phyloP scores from a whole-genome alignment of 1,284 basidiomycete species.

The Cutaneotrichosporon dermatis region DNA sequence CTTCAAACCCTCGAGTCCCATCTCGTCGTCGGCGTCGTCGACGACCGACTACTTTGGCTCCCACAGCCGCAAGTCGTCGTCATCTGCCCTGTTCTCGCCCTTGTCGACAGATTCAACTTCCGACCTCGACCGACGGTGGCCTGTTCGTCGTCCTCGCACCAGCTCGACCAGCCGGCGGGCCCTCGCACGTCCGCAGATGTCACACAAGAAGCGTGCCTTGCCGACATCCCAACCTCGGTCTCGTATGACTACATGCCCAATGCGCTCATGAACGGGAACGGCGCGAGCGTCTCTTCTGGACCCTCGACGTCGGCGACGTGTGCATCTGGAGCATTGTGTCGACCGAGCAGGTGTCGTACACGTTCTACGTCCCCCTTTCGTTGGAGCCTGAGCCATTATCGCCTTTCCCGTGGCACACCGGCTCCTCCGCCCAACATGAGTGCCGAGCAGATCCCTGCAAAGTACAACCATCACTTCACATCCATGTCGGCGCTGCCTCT shows the following conservation, averaged over 20 bases:
- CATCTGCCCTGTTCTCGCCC: slow-evolving; percentile 36
- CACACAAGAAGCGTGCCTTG: slow-evolving; percentile 33
- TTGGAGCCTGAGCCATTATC: slow-evolving; percentile 63
- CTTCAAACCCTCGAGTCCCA: slow-evolving; percentile 42
- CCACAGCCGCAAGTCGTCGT: slow-evolving; percentile 39
- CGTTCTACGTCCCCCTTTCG: slow-evolving; percentile 79
- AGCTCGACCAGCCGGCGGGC: slow-evolving; percentile 30
- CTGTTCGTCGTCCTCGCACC: slow-evolving; percentile 37
- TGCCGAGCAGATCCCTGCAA: slow-evolving; percentile 24
- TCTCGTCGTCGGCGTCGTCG: slow-evolving; percentile 32
- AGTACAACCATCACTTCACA: slow-evolving; percentile 36
- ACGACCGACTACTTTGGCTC: slow-evolving; percentile 41
- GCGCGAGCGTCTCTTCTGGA: slow-evolving; percentile 29
- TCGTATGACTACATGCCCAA: slow-evolving; percentile 25
- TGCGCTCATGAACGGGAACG: neutral
- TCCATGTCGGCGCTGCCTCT: slow-evolving; percentile 28
- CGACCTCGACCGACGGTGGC: slow-evolving; percentile 39
- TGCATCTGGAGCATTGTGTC: slow-evolving; percentile 47
- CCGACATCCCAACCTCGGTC: slow-evolving; percentile 16
- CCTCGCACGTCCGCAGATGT: slow-evolving; percentile 27
- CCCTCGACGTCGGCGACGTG: slow-evolving; percentile 37
- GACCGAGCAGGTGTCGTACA: slow-evolving; percentile 57
- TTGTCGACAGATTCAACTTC: slow-evolving; percentile 25
- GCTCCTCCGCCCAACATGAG: slow-evolving; percentile 65
- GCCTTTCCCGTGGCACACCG: slow-evolving; percentile 79